Percentiles rank a stretch among this genome's conserved stretches.
phyloP scores from a whole-genome alignment of 2,329 filamentous ascomycete species.

The Phoma herbarum region DNA sequence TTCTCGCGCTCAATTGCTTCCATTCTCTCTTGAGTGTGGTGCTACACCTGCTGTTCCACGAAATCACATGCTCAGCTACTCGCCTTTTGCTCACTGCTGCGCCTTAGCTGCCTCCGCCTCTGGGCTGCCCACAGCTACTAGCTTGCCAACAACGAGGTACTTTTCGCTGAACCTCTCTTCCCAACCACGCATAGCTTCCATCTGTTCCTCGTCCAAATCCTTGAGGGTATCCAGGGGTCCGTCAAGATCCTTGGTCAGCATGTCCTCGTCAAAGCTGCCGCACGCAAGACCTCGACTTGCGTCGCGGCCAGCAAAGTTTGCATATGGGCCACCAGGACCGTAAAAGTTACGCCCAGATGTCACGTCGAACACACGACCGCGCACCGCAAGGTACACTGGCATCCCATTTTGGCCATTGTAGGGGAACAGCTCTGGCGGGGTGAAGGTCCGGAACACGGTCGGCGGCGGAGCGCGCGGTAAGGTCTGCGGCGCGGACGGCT shows the following conservation, averaged over 20 bases:
- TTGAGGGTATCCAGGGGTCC: slow-evolving; percentile 80
- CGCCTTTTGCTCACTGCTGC: slow-evolving; percentile 17
- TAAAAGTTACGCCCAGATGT: slow-evolving; percentile 90
- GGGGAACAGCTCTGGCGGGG: slow-evolving; percentile 80
- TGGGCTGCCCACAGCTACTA: slow-evolving; percentile 72
- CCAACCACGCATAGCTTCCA: slow-evolving; percentile 88
- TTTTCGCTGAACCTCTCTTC: slow-evolving; percentile 93
- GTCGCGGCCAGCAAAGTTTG: slow-evolving; percentile 94
- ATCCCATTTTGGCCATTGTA: slow-evolving; percentile 78
- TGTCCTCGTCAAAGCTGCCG: slow-evolving; percentile 27
- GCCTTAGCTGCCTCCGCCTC: slow-evolving; percentile 57
- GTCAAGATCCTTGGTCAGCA: slow-evolving; percentile 79
- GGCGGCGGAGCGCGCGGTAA: slow-evolving; percentile 69
- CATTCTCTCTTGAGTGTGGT: background rate
- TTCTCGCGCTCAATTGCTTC: background rate
- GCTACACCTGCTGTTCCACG: background rate
- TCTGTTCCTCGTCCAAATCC: slow-evolving; percentile 76
- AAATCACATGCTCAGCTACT: too few relatives aligned
- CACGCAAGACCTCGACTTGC: slow-evolving; percentile 77
- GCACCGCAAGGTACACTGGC: slow-evolving; percentile 90
- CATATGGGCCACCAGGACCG: slow-evolving; percentile 92
- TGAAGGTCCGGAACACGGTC: slow-evolving; percentile 87
- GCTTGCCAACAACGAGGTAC: slow-evolving; percentile 90
- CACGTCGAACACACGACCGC: slow-evolving; percentile 91
- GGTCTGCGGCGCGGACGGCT: slow-evolving; percentile 60